These are phyloP conservation scores for Boechera retrofracta DNA, from an alignment of 345 rosid genomes.

Conservation along the genomic window DNA sequence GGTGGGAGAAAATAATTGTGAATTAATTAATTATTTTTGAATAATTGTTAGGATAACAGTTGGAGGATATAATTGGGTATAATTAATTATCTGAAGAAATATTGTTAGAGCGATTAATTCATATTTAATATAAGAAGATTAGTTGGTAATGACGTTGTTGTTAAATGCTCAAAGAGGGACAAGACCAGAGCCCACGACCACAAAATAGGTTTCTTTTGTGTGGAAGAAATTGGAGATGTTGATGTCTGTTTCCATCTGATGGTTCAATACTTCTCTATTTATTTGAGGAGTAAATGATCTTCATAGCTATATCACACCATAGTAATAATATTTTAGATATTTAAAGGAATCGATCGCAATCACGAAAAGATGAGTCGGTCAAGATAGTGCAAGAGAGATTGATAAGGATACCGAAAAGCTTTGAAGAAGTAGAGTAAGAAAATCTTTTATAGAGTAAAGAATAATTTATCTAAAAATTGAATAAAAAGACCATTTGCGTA, in stretches of 20 bases:
- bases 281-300: not conserved
- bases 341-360: no score
- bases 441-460: no score
- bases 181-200: constrained; percentile 33
- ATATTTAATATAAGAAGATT: constrained; percentile 24
- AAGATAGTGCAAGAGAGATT: no score
- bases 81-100: constrained; percentile 34
- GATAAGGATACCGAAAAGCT: no score
- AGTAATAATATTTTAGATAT: not conserved
- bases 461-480: no score
- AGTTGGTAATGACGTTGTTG: constrained; percentile 35
- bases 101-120: constrained; percentile 27
- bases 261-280: not conserved
- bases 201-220: constrained; percentile 1
- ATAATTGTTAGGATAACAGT: constrained; percentile 39
- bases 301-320: not conserved
- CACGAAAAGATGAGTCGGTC: no score
- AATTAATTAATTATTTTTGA: constrained; percentile 34
- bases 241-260: not conserved
- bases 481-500: no score
- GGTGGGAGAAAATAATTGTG: constrained; percentile 23
- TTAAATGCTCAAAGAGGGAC: constrained; percentile 28
- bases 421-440: no score
- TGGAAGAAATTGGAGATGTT: constrained; percentile 7
- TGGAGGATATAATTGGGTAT: constrained; percentile 32